These are phyloP conservation scores for Mariannaea sp. DNA, from an alignment of 2,329 filamentous ascomycete species.

Conservation along the genomic window DNA sequence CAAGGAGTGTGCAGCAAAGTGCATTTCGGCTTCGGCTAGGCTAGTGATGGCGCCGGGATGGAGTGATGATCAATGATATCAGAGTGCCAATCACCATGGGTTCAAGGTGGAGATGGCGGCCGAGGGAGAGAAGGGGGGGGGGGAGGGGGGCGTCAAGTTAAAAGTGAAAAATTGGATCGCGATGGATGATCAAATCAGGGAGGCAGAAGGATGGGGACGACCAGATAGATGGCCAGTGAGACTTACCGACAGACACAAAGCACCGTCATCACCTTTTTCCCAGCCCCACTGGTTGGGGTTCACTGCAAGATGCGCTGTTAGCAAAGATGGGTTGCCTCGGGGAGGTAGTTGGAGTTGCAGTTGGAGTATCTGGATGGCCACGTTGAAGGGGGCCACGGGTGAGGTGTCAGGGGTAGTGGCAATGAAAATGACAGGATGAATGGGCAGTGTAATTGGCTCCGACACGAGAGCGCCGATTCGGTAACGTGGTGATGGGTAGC, in stretches of 20 bases:
- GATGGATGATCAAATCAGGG: neutral
- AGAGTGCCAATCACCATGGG: neutral
- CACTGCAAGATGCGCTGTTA: conserved; percentile 44
- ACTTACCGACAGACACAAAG: conserved; percentile 59
- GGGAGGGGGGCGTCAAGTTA: neutral
- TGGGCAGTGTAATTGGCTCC: no score
- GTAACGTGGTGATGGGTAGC: neutral
- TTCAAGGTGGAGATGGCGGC: neutral
- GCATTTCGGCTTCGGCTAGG: neutral
- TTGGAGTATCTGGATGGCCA: neutral
- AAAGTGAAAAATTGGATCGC: conserved; percentile 1
- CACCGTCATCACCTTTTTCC: conserved; percentile 43
- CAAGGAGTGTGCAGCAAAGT: neutral
- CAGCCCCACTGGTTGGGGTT: conserved; percentile 63
- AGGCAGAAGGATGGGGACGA: conserved; percentile 1
- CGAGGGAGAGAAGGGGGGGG: neutral
- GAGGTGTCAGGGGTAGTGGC: neutral
- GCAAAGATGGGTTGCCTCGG: conserved; percentile 8
- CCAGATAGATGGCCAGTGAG: conserved; percentile 1
- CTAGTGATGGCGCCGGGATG: neutral
- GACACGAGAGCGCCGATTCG: no score
- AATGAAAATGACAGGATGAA: neutral
- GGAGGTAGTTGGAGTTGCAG: no score
- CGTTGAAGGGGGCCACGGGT: neutral
- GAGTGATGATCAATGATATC: conserved; percentile 3